These are phyloP conservation scores for Starmerella apicola DNA, from an alignment of 805 yeast genomes.

Conservation along the genomic window DNA sequence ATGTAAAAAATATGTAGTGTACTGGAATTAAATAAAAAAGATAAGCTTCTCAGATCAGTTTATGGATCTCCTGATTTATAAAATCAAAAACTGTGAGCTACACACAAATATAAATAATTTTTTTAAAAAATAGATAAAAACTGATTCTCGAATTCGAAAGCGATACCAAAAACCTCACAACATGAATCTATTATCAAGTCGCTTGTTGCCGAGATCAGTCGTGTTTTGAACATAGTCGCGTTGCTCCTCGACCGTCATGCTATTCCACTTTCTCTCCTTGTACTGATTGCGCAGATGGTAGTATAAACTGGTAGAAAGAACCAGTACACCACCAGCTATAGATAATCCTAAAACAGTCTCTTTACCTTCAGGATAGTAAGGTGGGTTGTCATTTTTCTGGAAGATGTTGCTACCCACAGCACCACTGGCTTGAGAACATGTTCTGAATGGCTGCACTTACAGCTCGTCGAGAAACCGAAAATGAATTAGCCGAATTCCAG, in stretches of 20 bases:
- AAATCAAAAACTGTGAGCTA: too few species aligned
- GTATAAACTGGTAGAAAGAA: conserved; percentile 24
- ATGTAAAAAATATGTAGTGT: too few species aligned
- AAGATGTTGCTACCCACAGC: conserved; percentile 47
- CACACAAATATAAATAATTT: too few species aligned
- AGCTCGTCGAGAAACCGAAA: conserved; percentile 51
- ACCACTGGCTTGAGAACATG: conserved; percentile 48
- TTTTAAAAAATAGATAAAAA: too few species aligned
- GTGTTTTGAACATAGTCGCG: conserved; percentile 36
- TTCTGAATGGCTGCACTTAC: conserved; percentile 55
- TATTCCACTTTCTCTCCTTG: conserved; percentile 39
- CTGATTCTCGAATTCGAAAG: too few species aligned
- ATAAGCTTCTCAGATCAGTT: too few species aligned
- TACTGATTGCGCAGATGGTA: conserved; percentile 25
- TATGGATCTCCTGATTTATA: too few species aligned
- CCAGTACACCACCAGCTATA: conserved; percentile 15
- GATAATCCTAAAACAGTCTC: conserved; percentile 21
- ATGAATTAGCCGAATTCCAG: conserved; percentile 52
- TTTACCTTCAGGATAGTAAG: conserved; percentile 50
- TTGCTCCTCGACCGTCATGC: conserved; percentile 38
- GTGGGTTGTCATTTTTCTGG: conserved; percentile 41
- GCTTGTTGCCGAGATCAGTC: conserved; percentile 42
- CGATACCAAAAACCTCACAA: too few species aligned
- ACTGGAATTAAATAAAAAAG: too few species aligned
- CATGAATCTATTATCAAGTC: conserved; percentile 40